phyloP scores from a whole-genome alignment of 1,284 basidiomycete species.

The Naganishia liquefaciens region DNA sequence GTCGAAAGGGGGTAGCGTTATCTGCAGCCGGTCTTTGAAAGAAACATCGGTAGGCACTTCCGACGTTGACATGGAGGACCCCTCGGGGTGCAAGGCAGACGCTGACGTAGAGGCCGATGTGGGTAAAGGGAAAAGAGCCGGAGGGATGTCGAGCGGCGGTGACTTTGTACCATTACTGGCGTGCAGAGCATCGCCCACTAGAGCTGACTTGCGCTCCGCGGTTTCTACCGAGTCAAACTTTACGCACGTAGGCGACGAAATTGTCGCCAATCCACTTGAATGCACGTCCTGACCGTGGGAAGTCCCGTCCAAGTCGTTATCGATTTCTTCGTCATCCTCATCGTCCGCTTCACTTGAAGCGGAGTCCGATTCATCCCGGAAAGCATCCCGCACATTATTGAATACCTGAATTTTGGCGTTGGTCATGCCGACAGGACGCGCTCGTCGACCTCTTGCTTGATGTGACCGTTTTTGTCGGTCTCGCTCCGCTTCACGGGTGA shows the following conservation, averaged over 20 bases:
- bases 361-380: slow-evolving; percentile 71
- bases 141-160: neutral
- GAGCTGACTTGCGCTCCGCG: too few species aligned
- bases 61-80: slow-evolving; percentile 29
- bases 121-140: slow-evolving; percentile 1
- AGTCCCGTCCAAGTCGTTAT: slow-evolving; percentile 50
- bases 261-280: too few species aligned
- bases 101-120: neutral
- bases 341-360: slow-evolving; percentile 84
- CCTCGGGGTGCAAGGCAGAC: neutral
- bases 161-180: too few species aligned
- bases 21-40: slow-evolving; percentile 46
- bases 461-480: slow-evolving; percentile 57
- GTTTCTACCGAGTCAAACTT: too few species aligned
- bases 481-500: slow-evolving; percentile 58
- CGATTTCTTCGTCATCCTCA: slow-evolving; percentile 59
- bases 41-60: slow-evolving; percentile 33
- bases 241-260: too few species aligned
- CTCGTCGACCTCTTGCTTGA: slow-evolving; percentile 72
- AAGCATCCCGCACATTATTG: slow-evolving; percentile 87
- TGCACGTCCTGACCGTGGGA: slow-evolving; percentile 2
- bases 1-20: slow-evolving; percentile 53
- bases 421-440: slow-evolving; percentile 88
- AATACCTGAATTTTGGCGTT: slow-evolving; percentile 87
- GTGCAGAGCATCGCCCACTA: neutral